A percentile compares a stretch with the other conserved stretches of the same genome.
Evolutionary conservation across 805 yeast species (phyloP).

Genomic region (Metschnikowia gruessii): DNA sequence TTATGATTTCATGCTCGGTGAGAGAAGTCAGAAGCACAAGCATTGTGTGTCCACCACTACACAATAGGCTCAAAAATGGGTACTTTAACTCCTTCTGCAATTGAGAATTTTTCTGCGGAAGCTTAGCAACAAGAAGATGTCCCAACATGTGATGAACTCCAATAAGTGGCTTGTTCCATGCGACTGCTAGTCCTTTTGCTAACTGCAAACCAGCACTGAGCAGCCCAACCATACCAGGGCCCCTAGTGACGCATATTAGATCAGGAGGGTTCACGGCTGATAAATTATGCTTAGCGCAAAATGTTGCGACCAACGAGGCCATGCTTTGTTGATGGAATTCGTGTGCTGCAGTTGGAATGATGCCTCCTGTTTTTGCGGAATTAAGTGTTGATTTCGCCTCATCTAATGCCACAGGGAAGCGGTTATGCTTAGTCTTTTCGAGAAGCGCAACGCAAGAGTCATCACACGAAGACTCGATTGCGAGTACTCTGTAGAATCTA

Average conservation of each 20-base stretch:
- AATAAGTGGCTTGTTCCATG: constrained; percentile 71
- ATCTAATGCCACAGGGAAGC: constrained; percentile 49
- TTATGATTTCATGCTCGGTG: constrained; percentile 65
- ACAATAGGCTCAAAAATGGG: constrained; percentile 75
- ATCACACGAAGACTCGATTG: constrained; percentile 93
- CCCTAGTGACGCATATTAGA: constrained; percentile 84
- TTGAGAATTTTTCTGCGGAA: constrained; percentile 22
- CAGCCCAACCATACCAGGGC: constrained; percentile 96
- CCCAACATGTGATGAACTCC: constrained; percentile 98
- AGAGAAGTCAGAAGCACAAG: constrained; percentile 64
- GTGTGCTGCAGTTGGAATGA: constrained; percentile 82
- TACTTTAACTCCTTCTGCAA: constrained; percentile 24
- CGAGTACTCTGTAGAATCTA: constrained; percentile 59
- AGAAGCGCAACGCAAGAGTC: constrained; percentile 87
- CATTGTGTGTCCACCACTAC: constrained; percentile 95
- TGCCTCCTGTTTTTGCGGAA: constrained; percentile 72
- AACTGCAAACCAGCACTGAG: constrained; percentile 76
- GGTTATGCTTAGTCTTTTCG: constrained; percentile 40
- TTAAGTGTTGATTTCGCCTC: constrained; percentile 66
- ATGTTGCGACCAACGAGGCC: constrained; percentile 47
- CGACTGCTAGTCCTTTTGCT: constrained; percentile 81
- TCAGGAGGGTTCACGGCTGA: constrained; percentile 48
- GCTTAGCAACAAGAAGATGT: constrained; percentile 59
- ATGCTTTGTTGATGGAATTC: constrained; percentile 67
- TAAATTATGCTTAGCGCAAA: constrained; percentile 40